These are phyloP conservation scores for Zhuliangozyma blackwelliae DNA, from an alignment of 1,139 yeast species.

Conservation along the genomic window DNA sequence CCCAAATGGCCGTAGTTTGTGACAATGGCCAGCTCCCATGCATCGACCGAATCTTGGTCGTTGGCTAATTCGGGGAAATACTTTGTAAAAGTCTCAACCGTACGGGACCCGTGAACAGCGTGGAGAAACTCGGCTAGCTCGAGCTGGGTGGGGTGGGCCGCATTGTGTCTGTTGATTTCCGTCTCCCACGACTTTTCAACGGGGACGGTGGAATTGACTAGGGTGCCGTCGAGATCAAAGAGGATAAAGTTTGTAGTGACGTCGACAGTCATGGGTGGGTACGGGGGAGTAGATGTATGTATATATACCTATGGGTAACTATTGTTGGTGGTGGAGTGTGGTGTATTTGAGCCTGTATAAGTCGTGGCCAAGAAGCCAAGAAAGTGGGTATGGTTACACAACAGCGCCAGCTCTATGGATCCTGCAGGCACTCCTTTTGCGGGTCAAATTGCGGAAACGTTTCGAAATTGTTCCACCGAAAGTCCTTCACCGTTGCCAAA, in stretches of 20 bases:
- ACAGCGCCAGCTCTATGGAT: too few species aligned
- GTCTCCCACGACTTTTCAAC: constrained; percentile 18
- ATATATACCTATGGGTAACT: too few species aligned
- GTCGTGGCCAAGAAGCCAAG: too few species aligned
- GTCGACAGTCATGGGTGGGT: constrained; percentile 1
- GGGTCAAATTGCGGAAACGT: constrained; percentile 8
- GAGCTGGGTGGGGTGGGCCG: constrained; percentile 5
- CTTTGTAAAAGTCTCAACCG: constrained; percentile 12
- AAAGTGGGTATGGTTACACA: too few species aligned
- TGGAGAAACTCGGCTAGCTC: constrained; percentile 12
- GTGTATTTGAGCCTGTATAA: too few species aligned
- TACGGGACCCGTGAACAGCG: constrained; percentile 16
- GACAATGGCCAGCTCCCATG: constrained; percentile 15
- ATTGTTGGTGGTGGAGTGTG: too few species aligned
- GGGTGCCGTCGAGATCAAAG: constrained; percentile 20
- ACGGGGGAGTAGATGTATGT: too few species aligned
- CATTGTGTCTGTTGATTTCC: constrained; percentile 13
- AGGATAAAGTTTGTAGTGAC: constrained; percentile 7
- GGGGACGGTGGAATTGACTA: constrained; percentile 18
- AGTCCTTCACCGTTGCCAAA: constrained; percentile 6
- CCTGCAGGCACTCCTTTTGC: not conserved
- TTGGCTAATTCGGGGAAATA: constrained; percentile 13
- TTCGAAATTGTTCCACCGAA: constrained; percentile 1
- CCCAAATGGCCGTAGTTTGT: constrained; percentile 16
- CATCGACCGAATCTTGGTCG: constrained; percentile 9